Conservation (phyloP, 345 rosid species). For the Linum lewisii region DNA sequence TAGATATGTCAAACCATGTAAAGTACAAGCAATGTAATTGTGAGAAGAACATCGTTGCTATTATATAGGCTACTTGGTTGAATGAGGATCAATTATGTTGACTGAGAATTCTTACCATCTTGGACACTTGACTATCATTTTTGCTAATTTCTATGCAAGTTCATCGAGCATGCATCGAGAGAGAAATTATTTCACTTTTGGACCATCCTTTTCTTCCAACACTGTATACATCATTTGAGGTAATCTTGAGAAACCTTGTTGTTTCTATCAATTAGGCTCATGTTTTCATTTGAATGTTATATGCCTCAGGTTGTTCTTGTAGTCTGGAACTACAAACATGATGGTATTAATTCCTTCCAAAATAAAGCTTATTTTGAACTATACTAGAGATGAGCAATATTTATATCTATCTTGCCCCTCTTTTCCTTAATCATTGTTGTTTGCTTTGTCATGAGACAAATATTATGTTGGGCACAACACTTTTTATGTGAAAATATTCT, state of each 20-base stretch:
- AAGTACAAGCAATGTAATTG: background rate
- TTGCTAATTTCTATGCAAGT: conserved; percentile 34
- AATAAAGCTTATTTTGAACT: no score
- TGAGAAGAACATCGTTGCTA: background rate
- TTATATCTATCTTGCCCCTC: background rate
- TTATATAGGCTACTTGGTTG: background rate
- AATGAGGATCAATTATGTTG: no score
- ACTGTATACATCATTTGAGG: conserved; percentile 89
- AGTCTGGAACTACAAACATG: background rate
- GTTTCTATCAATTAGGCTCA: background rate
- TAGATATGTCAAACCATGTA: background rate
- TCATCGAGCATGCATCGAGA: conserved; percentile 88
- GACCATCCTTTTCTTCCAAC: conserved; percentile 98
- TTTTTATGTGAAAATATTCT: no score
- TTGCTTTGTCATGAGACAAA: background rate
- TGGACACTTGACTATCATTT: background rate
- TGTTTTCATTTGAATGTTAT: background rate
- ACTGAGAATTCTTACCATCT: no score
- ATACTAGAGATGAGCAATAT: background rate
- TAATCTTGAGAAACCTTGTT: conserved; percentile 15
- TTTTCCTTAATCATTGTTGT: background rate
- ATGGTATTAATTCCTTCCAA: background rate
- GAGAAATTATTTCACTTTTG: conserved; percentile 78
- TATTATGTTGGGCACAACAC: background rate
- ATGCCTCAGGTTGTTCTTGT: background rate